A percentile compares a stretch with the other conserved stretches of the same genome.
Evolutionary conservation across 2,329 filamentous ascomycete species (phyloP).

Genomic region (Coniochaeta prunicola): DNA sequence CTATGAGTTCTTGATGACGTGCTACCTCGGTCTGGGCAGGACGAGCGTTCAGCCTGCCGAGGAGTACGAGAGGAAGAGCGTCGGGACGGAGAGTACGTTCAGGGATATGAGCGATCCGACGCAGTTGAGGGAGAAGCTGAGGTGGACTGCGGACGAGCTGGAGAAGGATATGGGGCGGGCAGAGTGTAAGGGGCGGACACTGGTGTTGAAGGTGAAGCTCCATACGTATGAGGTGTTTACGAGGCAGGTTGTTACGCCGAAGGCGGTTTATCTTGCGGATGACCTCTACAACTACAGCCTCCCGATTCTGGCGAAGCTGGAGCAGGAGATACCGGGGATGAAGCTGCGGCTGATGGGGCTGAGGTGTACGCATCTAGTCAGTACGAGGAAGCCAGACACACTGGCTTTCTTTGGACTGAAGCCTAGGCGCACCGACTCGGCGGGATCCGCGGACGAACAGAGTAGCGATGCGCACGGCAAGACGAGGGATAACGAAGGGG

Average conservation of each 20-base stretch:
- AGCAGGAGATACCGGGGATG: conserved; percentile 75
- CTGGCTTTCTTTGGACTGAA: conserved; percentile 71
- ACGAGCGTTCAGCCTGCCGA: conserved; percentile 81
- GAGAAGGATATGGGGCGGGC: conserved; percentile 77
- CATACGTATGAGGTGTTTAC: conserved; percentile 91
- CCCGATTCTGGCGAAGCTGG: conserved; percentile 76
- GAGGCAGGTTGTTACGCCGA: conserved; percentile 68
- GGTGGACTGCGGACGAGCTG: conserved; percentile 74
- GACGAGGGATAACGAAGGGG: conserved; percentile 29
- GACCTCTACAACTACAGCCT: conserved; percentile 78
- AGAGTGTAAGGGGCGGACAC: conserved; percentile 80
- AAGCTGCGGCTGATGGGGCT: conserved; percentile 82
- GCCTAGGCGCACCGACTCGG: conserved; percentile 19
- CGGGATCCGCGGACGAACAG: conserved; percentile 11
- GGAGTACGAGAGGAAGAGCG: conserved; percentile 85
- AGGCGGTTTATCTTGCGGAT: conserved; percentile 63
- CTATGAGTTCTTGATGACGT: conserved; percentile 76
- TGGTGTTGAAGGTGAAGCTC: conserved; percentile 88
- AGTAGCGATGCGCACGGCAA: background rate
- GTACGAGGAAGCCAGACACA: conserved; percentile 72
- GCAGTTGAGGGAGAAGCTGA: conserved; percentile 68
- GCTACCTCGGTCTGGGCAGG: conserved; percentile 78
- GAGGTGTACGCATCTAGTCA: conserved; percentile 79
- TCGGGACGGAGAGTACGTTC: conserved; percentile 92
- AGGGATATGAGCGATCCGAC: conserved; percentile 64